A percentile compares a stretch with the other conserved stretches of the same genome.
Conservation (phyloP, 805 yeast species). For the Lipomyces spencermartinsiae region DNA sequence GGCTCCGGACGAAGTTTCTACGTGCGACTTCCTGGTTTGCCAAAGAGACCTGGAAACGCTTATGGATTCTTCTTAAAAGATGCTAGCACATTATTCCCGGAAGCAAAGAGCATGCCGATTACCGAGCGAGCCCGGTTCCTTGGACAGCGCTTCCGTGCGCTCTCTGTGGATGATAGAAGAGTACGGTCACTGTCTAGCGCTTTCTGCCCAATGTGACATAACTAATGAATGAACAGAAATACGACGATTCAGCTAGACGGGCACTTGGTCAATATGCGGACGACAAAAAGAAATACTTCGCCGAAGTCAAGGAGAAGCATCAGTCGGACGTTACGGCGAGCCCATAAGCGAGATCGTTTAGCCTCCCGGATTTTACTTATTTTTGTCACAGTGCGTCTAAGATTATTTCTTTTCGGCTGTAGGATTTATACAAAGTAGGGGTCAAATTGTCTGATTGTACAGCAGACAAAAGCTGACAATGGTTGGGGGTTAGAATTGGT, state of each 20-base stretch:
- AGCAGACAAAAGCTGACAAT: neutral
- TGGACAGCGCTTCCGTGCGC: neutral
- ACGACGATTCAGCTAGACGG: neutral
- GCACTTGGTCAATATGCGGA: neutral
- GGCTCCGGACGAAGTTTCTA: neutral
- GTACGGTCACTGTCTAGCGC: neutral
- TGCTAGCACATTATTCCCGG: neutral
- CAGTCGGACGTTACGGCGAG: neutral
- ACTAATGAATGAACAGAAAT: neutral
- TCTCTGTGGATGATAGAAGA: neutral
- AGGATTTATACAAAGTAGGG: neutral
- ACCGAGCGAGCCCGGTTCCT: slow-evolving; percentile 8
- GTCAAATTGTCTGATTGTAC: neutral
- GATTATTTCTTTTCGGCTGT: neutral
- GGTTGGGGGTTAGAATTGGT: neutral
- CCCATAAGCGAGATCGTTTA: neutral
- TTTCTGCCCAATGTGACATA: neutral
- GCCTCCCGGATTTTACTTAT: neutral
- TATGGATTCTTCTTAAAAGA: slow-evolving; percentile 10
- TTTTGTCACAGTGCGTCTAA: neutral
- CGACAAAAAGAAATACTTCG: neutral
- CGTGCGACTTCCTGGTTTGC: neutral
- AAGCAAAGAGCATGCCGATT: neutral
- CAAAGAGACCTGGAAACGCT: neutral
- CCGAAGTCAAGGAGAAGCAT: neutral